Conservation (phyloP, 371 early-diverging fungal genomes). For the Blastocladiella emersonii region DNA sequence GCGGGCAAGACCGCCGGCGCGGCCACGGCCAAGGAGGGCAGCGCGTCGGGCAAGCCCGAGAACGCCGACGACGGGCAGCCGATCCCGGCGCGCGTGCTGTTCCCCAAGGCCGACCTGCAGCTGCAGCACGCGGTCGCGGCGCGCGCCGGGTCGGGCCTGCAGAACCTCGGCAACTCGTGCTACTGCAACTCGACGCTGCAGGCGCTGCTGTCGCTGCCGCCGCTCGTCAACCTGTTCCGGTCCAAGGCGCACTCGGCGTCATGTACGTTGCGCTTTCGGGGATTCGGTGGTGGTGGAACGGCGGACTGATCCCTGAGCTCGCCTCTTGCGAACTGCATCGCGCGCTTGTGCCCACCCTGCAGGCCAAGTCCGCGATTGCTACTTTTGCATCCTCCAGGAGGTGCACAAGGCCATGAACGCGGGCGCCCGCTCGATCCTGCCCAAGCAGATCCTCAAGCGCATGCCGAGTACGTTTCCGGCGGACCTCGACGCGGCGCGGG, state of each 20-base stretch:
- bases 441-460: not conserved
- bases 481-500: not conserved
- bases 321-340: too few species aligned
- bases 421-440: not conserved
- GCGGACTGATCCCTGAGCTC: too few species aligned
- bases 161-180: slow-evolving; percentile 1
- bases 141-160: not conserved
- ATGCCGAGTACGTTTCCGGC: not conserved
- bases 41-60: not conserved
- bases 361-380: not conserved
- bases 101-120: not conserved
- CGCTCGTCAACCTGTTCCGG: not conserved
- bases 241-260: not conserved
- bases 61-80: not conserved
- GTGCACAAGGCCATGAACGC: not conserved
- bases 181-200: not conserved
- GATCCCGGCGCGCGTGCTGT: not conserved
- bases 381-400: not conserved
- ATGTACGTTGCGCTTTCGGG: not conserved
- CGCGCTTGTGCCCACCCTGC: too few species aligned
- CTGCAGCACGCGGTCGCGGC: not conserved
- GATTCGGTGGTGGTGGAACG: too few species aligned
- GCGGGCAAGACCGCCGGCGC: not conserved
- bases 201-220: slow-evolving; percentile 1
- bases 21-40: not conserved